Evolutionary conservation across 176 grass and related monocot species (phyloP).

Genomic region (Paspalum vaginatum): DNA sequence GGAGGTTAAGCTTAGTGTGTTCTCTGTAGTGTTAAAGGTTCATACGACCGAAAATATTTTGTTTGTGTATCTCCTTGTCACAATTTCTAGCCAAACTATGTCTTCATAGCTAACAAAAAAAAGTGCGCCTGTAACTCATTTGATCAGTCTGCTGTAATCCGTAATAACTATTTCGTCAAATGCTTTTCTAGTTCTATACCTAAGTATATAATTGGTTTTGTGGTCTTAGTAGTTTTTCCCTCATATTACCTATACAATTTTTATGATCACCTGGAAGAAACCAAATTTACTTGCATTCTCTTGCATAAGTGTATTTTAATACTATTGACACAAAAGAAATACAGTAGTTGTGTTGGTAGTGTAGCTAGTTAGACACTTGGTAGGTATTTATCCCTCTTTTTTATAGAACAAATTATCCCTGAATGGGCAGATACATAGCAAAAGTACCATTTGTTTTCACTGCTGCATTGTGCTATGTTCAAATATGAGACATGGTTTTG

Average conservation of each 20-base stretch:
- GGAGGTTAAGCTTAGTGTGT: not conserved
- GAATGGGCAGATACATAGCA: not conserved
- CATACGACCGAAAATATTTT: not conserved
- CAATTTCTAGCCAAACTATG: not conserved
- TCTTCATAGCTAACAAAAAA: not conserved
- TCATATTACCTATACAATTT: not conserved
- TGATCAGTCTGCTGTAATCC: not conserved
- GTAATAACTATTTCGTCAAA: not conserved
- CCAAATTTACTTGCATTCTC: not conserved
- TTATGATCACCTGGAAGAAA: not conserved
- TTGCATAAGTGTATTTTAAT: slow-evolving; percentile 29
- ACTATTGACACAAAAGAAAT: slow-evolving; percentile 21
- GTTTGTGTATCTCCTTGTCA: not conserved
- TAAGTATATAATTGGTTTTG: not conserved
- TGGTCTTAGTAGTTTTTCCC: not conserved
- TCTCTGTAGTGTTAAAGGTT: not conserved
- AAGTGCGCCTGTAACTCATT: not conserved
- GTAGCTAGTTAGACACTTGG: not conserved
- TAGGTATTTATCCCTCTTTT: not conserved
- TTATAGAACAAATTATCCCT: not conserved
- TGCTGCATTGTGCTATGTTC: not conserved
- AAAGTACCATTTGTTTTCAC: not conserved
- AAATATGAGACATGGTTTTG: not conserved
- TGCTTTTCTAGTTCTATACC: not conserved
- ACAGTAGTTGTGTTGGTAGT: not conserved